Evolutionary conservation across 257 asterid genomes (phyloP).

Genomic region (Solanum boliviense): DNA sequence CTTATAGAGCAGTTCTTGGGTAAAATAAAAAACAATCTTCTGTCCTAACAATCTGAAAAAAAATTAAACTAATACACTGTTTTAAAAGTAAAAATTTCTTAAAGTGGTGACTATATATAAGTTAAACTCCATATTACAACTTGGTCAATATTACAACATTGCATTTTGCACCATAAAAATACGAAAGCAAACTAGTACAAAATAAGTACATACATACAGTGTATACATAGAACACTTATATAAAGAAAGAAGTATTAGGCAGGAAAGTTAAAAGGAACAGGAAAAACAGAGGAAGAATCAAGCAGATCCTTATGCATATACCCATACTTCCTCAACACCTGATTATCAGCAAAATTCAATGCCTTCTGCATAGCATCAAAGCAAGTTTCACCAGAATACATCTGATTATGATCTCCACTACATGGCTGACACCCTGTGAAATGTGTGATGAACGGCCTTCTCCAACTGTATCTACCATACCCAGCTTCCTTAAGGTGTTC

Average conservation of each 20-base stretch:
- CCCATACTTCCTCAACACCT: conserved; percentile 77
- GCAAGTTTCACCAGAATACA: conserved; percentile 75
- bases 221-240: neutral
- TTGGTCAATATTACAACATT: neutral
- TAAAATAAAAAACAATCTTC: neutral
- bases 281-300: conserved; percentile 57
- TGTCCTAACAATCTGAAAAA: neutral
- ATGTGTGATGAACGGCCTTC: conserved; percentile 90
- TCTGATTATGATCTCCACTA: conserved; percentile 74
- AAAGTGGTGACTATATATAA: neutral
- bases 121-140: neutral
- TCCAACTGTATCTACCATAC: conserved; percentile 57
- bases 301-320: conserved; percentile 47
- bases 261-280: conserved; percentile 71
- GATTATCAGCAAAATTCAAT: conserved; percentile 79
- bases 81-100: neutral
- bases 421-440: conserved; percentile 99
- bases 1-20: neutral
- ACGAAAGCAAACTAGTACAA: neutral
- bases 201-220: neutral
- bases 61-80: neutral
- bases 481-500: conserved; percentile 70
- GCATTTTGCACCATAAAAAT: neutral
- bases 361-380: conserved; percentile 74
- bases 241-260: conserved; percentile 12